Percentiles rank a stretch among this genome's conserved stretches.
Conservation (phyloP, 768 basidiomycete species). For the Filobasidium floriforme region DNA sequence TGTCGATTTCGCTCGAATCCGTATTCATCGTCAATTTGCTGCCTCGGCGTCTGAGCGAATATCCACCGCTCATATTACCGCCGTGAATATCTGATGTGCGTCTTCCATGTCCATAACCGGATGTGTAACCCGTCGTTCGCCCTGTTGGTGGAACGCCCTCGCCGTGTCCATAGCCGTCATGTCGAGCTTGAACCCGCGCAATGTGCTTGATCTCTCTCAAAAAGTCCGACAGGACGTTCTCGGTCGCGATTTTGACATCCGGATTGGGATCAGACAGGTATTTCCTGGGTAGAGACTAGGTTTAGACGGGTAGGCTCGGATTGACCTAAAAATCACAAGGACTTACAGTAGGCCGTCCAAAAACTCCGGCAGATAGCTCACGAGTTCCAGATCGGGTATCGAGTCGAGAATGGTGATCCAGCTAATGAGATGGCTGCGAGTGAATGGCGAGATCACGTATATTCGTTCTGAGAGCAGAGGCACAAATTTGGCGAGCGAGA, state of each 20-base stretch:
- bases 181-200: constrained; percentile 61
- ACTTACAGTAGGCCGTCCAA: constrained; percentile 79
- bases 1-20: constrained; percentile 21
- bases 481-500: constrained; percentile 89
- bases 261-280: constrained; percentile 92
- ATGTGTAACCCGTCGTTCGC: neutral
- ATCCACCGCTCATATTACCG: neutral
- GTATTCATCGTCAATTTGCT: constrained; percentile 40
- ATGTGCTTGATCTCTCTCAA: constrained; percentile 83
- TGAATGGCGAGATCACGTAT: constrained; percentile 90
- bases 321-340: neutral
- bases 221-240: constrained; percentile 80
- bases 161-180: constrained; percentile 44
- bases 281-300: constrained; percentile 54
- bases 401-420: constrained; percentile 96
- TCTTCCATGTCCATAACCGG: neutral
- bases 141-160: neutral
- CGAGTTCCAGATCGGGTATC: constrained; percentile 89
- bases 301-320: constrained; percentile 21
- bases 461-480: constrained; percentile 87
- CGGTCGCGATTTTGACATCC: constrained; percentile 85
- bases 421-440: constrained; percentile 87
- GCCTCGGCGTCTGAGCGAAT: constrained; percentile 41
- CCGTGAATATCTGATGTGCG: constrained; percentile 11
- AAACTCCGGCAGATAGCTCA: constrained; percentile 89